phyloP scores from a whole-genome alignment of 1,284 basidiomycete genomes.

The Cutaneotrichosporon cutaneum region DNA sequence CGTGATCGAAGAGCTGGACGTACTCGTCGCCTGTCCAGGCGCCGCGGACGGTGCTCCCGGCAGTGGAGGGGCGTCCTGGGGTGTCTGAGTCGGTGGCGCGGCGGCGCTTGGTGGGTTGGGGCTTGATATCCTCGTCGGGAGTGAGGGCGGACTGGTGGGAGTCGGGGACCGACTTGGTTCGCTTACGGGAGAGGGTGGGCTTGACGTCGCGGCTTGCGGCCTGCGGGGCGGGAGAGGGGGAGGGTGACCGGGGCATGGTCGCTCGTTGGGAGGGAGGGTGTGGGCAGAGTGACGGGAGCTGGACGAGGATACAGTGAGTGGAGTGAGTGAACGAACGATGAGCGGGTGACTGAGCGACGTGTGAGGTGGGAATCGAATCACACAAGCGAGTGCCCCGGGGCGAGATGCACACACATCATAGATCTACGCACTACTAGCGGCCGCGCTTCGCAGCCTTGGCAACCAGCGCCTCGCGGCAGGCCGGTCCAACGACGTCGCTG shows the following conservation, averaged over 20 bases:
- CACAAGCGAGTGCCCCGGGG: not conserved
- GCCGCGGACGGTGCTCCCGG: not conserved
- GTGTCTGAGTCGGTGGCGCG: not conserved
- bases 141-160: no score
- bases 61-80: not conserved
- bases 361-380: not conserved
- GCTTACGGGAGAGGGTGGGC: no score
- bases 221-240: not conserved
- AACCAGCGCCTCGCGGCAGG: not conserved
- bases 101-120: not conserved
- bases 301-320: no score
- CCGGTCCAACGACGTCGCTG: not conserved
- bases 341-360: no score
- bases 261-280: not conserved
- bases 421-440: not conserved
- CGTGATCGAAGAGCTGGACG: slow-evolving; percentile 14
- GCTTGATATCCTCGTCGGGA: not conserved
- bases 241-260: not conserved
- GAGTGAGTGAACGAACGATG: no score
- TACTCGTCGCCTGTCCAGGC: slow-evolving; percentile 13
- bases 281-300: no score
- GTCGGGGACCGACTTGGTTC: no score
- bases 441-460: not conserved
- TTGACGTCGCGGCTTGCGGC: no score
- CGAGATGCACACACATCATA: not conserved